These are phyloP conservation scores for Alternaria sp. DNA, from an alignment of 2,329 filamentous ascomycete genomes.

Conservation along the genomic window DNA sequence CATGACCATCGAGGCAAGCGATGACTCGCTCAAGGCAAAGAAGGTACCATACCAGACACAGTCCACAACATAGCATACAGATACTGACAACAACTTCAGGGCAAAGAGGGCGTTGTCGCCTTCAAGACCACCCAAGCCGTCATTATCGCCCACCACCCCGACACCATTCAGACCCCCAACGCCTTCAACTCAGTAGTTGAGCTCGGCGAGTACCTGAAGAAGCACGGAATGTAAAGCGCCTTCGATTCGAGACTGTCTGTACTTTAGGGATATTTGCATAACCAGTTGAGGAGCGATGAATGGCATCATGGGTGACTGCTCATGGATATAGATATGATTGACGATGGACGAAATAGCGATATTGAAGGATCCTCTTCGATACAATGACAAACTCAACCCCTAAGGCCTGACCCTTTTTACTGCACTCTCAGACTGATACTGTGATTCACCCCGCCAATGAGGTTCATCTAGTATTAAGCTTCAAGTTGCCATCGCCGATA, in stretches of 20 bases:
- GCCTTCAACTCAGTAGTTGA: constrained; percentile 81
- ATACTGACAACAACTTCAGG: constrained; percentile 58
- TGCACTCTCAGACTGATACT: not conserved
- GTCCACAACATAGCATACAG: not conserved
- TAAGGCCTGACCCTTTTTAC: not conserved
- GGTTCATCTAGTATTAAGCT: not conserved
- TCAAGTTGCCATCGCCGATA: not conserved
- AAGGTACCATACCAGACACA: constrained; percentile 65
- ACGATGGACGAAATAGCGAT: constrained; percentile 19
- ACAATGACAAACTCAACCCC: constrained; percentile 23
- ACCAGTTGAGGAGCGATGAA: constrained; percentile 18
- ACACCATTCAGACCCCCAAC: constrained; percentile 75
- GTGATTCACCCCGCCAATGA: not conserved
- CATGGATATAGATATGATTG: constrained; percentile 19
- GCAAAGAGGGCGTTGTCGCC: constrained; percentile 80
- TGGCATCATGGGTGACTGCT: constrained; percentile 11
- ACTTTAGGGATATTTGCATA: constrained; percentile 52
- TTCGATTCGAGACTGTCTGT: constrained; percentile 34
- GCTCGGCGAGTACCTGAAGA: constrained; percentile 86
- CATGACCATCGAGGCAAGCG: constrained; percentile 78
- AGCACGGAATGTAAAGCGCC: constrained; percentile 72
- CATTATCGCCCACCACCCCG: constrained; percentile 85
- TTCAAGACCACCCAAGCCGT: constrained; percentile 90
- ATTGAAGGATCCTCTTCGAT: constrained; percentile 17
- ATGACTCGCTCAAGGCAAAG: constrained; percentile 83